Evolutionary conservation across 2,329 filamentous ascomycete species (phyloP), one percentile per base, ranked within the genome.

Genomic region (Pezicula radicicola): DNA sequence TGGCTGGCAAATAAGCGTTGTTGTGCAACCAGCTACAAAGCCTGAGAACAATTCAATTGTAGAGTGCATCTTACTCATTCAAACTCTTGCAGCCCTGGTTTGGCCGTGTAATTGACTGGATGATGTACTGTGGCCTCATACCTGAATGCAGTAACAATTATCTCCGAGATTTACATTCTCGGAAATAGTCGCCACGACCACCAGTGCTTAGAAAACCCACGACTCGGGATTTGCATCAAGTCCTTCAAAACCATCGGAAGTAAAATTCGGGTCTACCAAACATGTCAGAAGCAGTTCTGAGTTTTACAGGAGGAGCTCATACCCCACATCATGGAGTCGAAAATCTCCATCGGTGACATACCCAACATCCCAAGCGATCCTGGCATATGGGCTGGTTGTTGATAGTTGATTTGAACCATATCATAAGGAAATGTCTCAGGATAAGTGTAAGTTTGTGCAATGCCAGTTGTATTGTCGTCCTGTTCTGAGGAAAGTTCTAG

Each of bases 271-370:
- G 13, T 40, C 37, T 40, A 40, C 4, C n/a, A 40, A 21, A 40
- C n/a, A 16, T 9, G 15, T 40, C 15, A 40, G 19, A 16, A 16
- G 8, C 3, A 40, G 3, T 45, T 16, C n/a, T 8, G 3, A 45
- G 16, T 28, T 13, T 15, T 45, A n/a, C 4, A 28, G n/a, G 8
- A 15, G 21, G 27, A 28, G 9, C 13, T 27, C 78, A 63, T 68
- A 83, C 80, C 80, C 74, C 80, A 83, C 70, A 83, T 84, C 37
- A 85, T 85, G 6, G 79, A 83, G 57, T 84, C 80, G 60, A 83
- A 84, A 1, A 85, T 68, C 45, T 85, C 81, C 78, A 85, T 80
- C 1, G 81, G 81, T 33, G 81, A 81, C 72, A 84, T 79, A 60
- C 79, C 78, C 25, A 78, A 13, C 16, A 72, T 10, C 75, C 69